phyloP scores from a whole-genome alignment of 495 filamentous ascomycete species.

The Xylaria venustula region DNA sequence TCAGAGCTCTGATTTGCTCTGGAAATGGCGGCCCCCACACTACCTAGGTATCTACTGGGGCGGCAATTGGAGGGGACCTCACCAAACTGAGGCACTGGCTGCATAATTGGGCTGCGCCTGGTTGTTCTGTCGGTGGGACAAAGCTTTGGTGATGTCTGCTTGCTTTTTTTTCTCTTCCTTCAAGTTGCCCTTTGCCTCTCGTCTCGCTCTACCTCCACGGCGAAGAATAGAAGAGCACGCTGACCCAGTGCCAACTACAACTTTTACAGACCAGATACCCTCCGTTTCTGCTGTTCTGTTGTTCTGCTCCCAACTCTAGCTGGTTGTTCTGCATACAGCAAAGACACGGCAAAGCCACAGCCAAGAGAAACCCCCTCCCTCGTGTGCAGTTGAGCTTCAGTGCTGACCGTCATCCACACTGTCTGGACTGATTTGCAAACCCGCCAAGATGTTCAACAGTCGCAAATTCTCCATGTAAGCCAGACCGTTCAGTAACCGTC shows the following conservation, averaged over 20 bases:
- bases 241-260: too few species aligned
- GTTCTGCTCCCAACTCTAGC: too few species aligned
- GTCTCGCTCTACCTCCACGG: neutral
- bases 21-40: neutral
- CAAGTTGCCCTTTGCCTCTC: neutral
- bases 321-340: neutral
- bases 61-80: neutral
- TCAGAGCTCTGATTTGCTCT: constrained; percentile 12
- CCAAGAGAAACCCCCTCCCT: neutral
- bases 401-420: neutral
- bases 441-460: constrained; percentile 41
- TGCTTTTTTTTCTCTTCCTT: neutral
- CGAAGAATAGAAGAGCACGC: neutral
- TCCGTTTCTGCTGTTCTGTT: too few species aligned
- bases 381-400: neutral
- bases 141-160: neutral
- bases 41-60: neutral
- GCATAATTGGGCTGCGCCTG: constrained; percentile 2
- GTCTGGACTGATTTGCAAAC: constrained; percentile 12
- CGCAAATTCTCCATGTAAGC: constrained; percentile 56
- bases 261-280: too few species aligned
- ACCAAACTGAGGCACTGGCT: neutral
- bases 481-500: neutral
- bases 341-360: neutral
- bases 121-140: constrained; percentile 2